Conservation (phyloP, 805 yeast genomes). For the Wickerhamomyces chaumierensis region DNA sequence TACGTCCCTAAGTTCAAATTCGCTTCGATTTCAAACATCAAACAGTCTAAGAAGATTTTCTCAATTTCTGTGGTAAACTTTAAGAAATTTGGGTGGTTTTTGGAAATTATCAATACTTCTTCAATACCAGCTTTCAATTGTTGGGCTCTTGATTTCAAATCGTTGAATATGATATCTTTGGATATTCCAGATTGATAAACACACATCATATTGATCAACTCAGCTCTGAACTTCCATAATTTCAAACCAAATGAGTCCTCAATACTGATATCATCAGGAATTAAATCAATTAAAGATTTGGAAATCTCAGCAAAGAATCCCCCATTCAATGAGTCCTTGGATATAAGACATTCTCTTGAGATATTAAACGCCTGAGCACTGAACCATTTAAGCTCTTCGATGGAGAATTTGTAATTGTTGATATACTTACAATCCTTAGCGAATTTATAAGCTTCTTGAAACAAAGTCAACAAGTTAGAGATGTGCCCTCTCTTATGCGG, state of each 20-base stretch:
- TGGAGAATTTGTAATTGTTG: conserved; percentile 11
- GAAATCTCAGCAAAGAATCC: conserved; percentile 14
- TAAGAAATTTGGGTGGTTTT: conserved; percentile 6
- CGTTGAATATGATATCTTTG: neutral
- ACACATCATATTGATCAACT: conserved; percentile 11
- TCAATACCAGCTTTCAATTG: conserved; percentile 8
- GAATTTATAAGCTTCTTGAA: conserved; percentile 8
- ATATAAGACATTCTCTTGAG: conserved; percentile 15
- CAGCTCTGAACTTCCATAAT: conserved; percentile 11
- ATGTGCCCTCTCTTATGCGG: conserved; percentile 8
- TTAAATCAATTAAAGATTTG: conserved; percentile 10
- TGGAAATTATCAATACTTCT: conserved; percentile 7
- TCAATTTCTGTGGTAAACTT: conserved; percentile 10
- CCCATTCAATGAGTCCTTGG: conserved; percentile 8
- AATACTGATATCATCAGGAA: conserved; percentile 18
- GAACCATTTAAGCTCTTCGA: conserved; percentile 30
- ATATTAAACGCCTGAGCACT: conserved; percentile 24
- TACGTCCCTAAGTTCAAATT: conserved; percentile 16
- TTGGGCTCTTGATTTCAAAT: conserved; percentile 1
- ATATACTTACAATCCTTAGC: conserved; percentile 4
- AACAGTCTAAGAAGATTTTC: conserved; percentile 13
- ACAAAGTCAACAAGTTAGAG: conserved; percentile 6
- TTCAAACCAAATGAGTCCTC: conserved; percentile 10
- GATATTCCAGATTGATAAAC: neutral
- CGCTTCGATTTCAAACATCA: conserved; percentile 16